Conservation (phyloP, 352 stramenopile species). For the Phytophthora pistaciae region DNA sequence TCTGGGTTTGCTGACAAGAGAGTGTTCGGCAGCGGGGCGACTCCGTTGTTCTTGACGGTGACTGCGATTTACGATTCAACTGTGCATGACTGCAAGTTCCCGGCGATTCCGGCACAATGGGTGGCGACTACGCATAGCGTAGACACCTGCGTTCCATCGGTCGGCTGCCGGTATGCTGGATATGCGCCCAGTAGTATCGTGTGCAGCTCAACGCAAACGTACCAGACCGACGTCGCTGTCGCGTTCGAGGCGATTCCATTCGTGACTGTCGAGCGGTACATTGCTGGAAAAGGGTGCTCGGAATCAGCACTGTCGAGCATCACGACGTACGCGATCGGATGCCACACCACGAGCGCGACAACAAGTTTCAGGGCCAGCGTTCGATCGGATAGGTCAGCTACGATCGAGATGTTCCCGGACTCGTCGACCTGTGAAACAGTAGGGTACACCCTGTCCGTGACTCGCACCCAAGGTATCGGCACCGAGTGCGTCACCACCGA, state of each 20-base stretch:
- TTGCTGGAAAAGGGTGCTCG: conserved; percentile 4
- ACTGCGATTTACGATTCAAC: conserved; percentile 4
- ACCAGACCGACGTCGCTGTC: conserved; percentile 2
- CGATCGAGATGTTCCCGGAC: conserved; percentile 5
- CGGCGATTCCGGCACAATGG: conserved; percentile 1
- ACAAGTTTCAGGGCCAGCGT: conserved; percentile 6
- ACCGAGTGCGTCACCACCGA: conserved; percentile 8
- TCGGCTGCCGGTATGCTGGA: conserved; percentile 11
- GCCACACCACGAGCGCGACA: conserved; percentile 2
- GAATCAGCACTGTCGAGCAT: conserved; percentile 9
- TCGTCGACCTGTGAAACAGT: neutral
- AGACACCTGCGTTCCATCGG: conserved; percentile 4
- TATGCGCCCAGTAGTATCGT: neutral
- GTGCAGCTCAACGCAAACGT: conserved; percentile 12
- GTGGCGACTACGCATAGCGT: conserved; percentile 3
- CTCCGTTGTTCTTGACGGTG: conserved; percentile 10
- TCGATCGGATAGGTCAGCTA: neutral
- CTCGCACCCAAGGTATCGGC: neutral
- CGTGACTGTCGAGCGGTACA: conserved; percentile 19
- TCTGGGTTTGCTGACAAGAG: conserved; percentile 7
- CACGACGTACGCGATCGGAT: conserved; percentile 6
- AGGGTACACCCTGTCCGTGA: neutral
- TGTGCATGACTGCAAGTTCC: neutral
- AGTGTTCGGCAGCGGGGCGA: conserved; percentile 7
- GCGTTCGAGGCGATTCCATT: neutral